A percentile compares a stretch with the other conserved stretches of the same genome.
Conservation (phyloP, 257 asterid species). For the Knoxia roxburghii region DNA sequence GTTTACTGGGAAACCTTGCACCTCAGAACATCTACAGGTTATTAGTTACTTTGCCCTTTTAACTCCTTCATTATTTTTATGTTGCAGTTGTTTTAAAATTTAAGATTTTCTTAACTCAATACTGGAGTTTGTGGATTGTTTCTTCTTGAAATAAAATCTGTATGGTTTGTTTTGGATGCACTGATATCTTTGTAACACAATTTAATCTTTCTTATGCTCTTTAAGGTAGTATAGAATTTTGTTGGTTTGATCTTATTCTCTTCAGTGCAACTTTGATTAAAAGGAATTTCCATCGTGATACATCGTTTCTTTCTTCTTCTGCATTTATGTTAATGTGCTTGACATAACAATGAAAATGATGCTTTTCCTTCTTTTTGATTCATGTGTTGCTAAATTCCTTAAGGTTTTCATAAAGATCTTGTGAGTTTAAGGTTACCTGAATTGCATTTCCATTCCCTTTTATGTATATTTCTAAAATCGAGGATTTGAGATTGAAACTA, state of each 20-base stretch:
- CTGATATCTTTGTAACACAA: background rate
- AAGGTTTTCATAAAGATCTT: background rate
- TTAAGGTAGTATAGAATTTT: background rate
- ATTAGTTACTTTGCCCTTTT: background rate
- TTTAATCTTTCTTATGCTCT: background rate
- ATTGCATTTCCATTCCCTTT: background rate
- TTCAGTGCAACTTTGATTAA: background rate
- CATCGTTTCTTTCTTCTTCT: background rate
- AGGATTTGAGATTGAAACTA: background rate
- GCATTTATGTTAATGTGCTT: background rate
- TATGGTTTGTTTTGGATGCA: background rate
- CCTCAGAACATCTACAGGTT: slow-evolving; percentile 79
- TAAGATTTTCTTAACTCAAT: background rate
- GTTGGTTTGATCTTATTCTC: background rate
- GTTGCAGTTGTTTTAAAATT: background rate
- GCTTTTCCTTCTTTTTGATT: background rate
- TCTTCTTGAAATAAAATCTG: background rate
- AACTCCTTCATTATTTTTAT: background rate
- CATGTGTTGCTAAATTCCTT: background rate
- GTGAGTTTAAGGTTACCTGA: background rate
- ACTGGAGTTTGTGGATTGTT: background rate
- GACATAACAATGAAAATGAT: background rate
- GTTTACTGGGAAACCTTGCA: slow-evolving; percentile 88
- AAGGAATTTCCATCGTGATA: background rate
- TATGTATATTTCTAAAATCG: background rate